Conservation (phyloP, 768 basidiomycete genomes). For the Leucocoprinus leucothites region DNA sequence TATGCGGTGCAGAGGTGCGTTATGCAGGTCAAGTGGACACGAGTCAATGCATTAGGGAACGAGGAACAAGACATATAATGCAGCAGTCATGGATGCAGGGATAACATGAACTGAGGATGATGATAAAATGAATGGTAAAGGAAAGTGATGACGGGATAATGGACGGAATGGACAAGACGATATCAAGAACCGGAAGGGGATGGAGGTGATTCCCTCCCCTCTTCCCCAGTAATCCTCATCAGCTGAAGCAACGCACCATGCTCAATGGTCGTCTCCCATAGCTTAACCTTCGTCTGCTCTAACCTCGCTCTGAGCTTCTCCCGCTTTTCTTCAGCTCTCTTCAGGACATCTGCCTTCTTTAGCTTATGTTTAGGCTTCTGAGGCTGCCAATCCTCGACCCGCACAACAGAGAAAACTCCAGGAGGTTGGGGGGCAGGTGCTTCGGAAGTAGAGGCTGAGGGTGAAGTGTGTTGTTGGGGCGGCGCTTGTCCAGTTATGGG, state of each 20-base stretch:
- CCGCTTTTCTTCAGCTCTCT: constrained; percentile 51
- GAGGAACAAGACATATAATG: neutral
- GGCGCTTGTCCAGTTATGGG: neutral
- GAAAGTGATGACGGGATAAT: neutral
- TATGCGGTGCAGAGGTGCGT: neutral
- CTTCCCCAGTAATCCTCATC: constrained; percentile 25
- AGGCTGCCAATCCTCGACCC: neutral
- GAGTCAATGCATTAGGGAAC: neutral
- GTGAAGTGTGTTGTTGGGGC: neutral
- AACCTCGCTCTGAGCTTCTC: constrained; percentile 51
- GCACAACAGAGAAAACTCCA: constrained; percentile 4
- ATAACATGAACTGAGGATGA: neutral
- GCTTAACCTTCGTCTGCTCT: constrained; percentile 55
- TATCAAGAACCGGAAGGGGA: neutral
- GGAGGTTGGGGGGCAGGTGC: neutral
- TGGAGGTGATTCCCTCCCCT: neutral
- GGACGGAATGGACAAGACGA: neutral
- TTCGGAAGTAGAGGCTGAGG: neutral
- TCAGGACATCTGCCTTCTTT: constrained; percentile 36
- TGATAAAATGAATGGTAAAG: too few relatives aligned
- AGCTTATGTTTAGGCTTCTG: constrained; percentile 15
- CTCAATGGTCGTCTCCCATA: constrained; percentile 76
- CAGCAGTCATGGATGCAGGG: neutral
- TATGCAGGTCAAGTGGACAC: neutral
- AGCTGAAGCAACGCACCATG: constrained; percentile 58